Conservation (phyloP, 2,329 filamentous ascomycete genomes). For the Boeremia exigua region DNA sequence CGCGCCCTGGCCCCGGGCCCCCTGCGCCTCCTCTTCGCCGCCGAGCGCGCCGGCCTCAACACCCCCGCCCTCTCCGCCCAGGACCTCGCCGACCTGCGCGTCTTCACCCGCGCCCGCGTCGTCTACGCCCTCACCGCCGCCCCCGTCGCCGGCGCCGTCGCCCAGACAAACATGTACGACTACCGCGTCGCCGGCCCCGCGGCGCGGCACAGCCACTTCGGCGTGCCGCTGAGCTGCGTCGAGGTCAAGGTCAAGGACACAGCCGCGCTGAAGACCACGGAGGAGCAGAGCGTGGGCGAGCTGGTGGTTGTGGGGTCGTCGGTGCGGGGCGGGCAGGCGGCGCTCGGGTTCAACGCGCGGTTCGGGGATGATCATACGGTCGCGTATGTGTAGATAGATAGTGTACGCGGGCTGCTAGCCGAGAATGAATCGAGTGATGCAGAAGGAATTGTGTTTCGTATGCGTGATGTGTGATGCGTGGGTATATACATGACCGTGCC, state of each 20-base stretch:
- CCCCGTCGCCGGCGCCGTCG: constrained; percentile 85
- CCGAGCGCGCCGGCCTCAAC: constrained; percentile 70
- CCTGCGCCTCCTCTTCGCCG: constrained; percentile 80
- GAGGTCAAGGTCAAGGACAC: constrained; percentile 77
- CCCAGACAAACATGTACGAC: constrained; percentile 86
- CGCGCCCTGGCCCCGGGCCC: constrained; percentile 73
- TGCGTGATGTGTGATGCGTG: too few species aligned
- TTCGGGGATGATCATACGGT: constrained; percentile 73
- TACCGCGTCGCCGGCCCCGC: constrained; percentile 65
- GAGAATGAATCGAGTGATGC: too few species aligned
- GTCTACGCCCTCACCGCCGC: constrained; percentile 84
- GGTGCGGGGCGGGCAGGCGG: constrained; percentile 71
- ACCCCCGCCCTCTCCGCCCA: constrained; percentile 70
- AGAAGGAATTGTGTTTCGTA: too few species aligned
- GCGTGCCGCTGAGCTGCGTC: constrained; percentile 77
- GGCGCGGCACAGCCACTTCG: constrained; percentile 71
- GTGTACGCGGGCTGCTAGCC: too few species aligned
- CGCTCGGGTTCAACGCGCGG: constrained; percentile 62
- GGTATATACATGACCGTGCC: too few species aligned
- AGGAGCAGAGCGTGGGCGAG: constrained; percentile 60
- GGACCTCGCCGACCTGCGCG: constrained; percentile 78
- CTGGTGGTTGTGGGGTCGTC: constrained; percentile 75
- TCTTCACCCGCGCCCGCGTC: constrained; percentile 79
- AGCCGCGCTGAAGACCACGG: constrained; percentile 65
- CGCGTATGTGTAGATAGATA: constrained; percentile 52